Evolutionary conservation across 805 yeast species (phyloP).

Genomic region (Candida takata): DNA sequence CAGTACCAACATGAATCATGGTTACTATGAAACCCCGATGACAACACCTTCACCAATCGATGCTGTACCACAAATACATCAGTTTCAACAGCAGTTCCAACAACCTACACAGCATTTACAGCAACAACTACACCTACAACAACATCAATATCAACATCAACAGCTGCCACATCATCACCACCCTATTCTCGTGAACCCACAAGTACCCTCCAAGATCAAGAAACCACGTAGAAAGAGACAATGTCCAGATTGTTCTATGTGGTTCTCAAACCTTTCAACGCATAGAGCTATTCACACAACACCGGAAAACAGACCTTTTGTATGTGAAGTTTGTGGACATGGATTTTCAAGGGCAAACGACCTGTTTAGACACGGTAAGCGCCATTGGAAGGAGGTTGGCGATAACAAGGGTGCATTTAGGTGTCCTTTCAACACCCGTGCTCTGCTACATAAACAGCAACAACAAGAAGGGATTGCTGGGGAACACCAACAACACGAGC

Average conservation of each 20-base stretch:
- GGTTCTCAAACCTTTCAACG: conserved; percentile 74
- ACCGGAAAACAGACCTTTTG: conserved; percentile 67
- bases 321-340: conserved; percentile 70
- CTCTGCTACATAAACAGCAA: neutral
- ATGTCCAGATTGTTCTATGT: conserved; percentile 62
- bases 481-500: neutral
- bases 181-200: no score
- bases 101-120: no score
- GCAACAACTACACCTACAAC: no score
- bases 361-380: conserved; percentile 73
- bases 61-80: no score
- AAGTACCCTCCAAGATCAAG: conserved; percentile 12
- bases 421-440: conserved; percentile 73
- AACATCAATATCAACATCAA: no score
- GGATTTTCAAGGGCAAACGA: conserved; percentile 90
- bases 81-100: no score
- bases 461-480: no score
- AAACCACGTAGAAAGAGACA: conserved; percentile 58
- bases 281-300: conserved; percentile 74
- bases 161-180: no score
- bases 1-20: no score
- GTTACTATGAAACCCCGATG: no score
- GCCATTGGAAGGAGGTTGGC: conserved; percentile 76
- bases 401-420: conserved; percentile 60
- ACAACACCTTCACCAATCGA: no score